A percentile compares a stretch with the other conserved stretches of the same genome.
Evolutionary conservation across 2,329 filamentous ascomycete genomes (phyloP).

Genomic region (Teratosphaeria nubilosa): DNA sequence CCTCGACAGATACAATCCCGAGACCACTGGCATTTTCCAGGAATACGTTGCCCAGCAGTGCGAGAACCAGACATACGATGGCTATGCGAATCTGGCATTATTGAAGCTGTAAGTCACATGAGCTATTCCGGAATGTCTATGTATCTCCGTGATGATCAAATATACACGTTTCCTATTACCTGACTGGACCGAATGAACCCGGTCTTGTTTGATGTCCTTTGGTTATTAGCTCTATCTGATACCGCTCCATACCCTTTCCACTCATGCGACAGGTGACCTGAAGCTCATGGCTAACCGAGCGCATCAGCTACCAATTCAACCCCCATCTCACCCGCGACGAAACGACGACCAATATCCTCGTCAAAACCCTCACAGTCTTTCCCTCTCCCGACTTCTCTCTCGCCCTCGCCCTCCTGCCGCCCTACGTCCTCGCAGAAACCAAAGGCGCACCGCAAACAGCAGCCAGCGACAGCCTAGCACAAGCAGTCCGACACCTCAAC

Average conservation of each 20-base stretch:
- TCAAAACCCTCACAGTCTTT: conserved; percentile 96
- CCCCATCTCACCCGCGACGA: conserved; percentile 94
- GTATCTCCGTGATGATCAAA: conserved; percentile 53
- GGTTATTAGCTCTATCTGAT: conserved; percentile 69
- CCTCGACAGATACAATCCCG: conserved; percentile 96
- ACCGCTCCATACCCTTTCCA: not conserved
- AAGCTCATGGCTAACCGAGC: not conserved
- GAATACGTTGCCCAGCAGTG: conserved; percentile 91
- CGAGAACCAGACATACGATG: conserved; percentile 87
- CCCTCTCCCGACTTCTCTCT: conserved; percentile 92
- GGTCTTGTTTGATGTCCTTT: conserved; percentile 51
- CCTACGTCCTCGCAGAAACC: conserved; percentile 59
- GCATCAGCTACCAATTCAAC: conserved; percentile 91
- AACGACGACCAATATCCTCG: conserved; percentile 96
- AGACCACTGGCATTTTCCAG: conserved; percentile 88
- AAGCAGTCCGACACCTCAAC: conserved; percentile 83
- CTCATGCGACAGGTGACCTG: not conserved
- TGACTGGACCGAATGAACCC: conserved; percentile 54
- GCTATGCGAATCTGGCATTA: conserved; percentile 91
- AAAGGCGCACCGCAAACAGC: conserved; percentile 35
- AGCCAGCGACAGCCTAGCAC: conserved; percentile 58
- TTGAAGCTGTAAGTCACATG: conserved; percentile 80
- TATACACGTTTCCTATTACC: conserved; percentile 97
- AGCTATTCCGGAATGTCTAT: not conserved
- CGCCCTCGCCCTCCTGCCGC: conserved; percentile 83